Evolutionary conservation across 2,329 filamentous ascomycete species (phyloP), one percentile per base, ranked within the genome.

Genomic region (Dothideomycetes sp.): DNA sequence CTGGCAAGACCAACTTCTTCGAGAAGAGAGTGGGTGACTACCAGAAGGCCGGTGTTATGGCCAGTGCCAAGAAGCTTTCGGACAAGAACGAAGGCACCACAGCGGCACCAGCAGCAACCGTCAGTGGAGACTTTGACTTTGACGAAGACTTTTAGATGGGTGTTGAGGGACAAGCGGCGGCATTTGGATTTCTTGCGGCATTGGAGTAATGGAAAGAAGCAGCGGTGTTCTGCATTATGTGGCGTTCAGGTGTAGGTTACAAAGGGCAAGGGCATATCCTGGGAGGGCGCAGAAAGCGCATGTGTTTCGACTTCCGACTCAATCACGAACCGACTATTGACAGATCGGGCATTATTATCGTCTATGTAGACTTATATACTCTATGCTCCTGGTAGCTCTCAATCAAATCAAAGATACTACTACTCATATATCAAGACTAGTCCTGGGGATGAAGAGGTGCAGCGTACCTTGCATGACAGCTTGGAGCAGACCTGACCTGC

Each of bases 1-100:
- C 87, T 38, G 91, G 91, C 66, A 98, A 98, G 84, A 98, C 91
- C 63, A 98, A 98, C 79, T 98, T 98, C 78, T 98, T 98, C 63
- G 91, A 98, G 82, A 98, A 98, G 84, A 86, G 91, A 54, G 91
- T 98, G 42, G 91, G 82, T 62, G 91, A 98, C 59, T 98, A 98
- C 77, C 91, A 98, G 70, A 98, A 98, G 77, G 88, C 91, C 29
- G 91, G 91, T 72, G 89, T 98, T 64, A 94, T 98, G 86, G 81
- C 81, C 57, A 88, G 84, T 69, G 84, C 81, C 53, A 87, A 87
- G 71, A 81, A 83, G 65, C 51, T 56, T 38, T 80, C 82, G 62
- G 61, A 61, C 49, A 48, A 54, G 36, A 27, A 27, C 22, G 22
- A 27, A 12, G 12, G 22, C 22, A 58, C 62, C 10, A 64, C 68